Conservation (phyloP, 2,329 filamentous ascomycete genomes). For the Monascus ruber region DNA sequence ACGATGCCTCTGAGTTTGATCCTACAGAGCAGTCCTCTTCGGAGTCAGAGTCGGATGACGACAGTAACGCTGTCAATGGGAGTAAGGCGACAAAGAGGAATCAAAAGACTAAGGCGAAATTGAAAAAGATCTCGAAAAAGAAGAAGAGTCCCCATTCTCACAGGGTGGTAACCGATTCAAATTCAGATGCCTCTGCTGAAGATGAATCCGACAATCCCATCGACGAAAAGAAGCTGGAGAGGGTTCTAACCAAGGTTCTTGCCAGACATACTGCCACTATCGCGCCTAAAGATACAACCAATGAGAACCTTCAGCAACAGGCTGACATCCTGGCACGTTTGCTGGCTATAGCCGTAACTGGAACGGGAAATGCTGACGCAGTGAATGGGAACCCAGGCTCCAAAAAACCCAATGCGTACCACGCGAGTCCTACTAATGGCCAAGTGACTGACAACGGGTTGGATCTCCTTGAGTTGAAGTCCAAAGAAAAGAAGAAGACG, state of each 20-base stretch:
- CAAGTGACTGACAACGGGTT: no score
- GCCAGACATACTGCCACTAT: slow-evolving; percentile 21
- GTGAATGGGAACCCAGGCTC: no score
- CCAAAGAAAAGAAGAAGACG: background rate
- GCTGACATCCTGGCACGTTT: no score
- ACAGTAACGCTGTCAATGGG: slow-evolving; percentile 1
- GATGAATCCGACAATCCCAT: slow-evolving; percentile 13
- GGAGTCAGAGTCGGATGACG: slow-evolving; percentile 11
- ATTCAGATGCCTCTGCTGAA: slow-evolving; percentile 16
- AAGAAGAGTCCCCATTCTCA: slow-evolving; percentile 30
- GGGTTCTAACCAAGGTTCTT: slow-evolving; percentile 20
- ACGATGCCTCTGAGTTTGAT: slow-evolving; percentile 8
- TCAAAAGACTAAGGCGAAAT: slow-evolving; percentile 26
- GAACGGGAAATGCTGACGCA: no score
- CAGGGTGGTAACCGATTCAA: slow-evolving; percentile 20
- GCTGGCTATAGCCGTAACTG: no score
- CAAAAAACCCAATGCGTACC: no score
- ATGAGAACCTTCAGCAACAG: no score
- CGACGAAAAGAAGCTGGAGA: slow-evolving; percentile 22
- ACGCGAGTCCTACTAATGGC: no score
- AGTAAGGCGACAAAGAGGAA: slow-evolving; percentile 15
- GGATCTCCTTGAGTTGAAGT: no score
- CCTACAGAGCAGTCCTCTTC: slow-evolving; percentile 7
- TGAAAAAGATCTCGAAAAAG: slow-evolving; percentile 24
- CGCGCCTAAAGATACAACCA: no score